Evolutionary conservation across 1,284 basidiomycete species (phyloP).

Genomic region (Mycocalia duriaeana): DNA sequence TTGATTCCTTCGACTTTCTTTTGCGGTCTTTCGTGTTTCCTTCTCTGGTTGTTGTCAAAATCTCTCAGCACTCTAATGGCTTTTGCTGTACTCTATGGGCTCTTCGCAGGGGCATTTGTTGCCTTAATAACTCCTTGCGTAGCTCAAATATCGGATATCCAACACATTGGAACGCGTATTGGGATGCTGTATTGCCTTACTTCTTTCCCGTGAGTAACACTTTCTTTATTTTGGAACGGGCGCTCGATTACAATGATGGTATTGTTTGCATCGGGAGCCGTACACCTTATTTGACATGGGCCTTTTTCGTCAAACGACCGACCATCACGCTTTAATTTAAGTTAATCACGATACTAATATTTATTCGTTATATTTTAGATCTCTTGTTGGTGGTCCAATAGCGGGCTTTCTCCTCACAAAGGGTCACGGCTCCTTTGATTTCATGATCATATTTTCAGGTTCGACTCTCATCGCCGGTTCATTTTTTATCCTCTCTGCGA

Average conservation of each 20-base stretch:
- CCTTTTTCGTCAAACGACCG: too few species aligned
- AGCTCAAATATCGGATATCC: constrained; percentile 54
- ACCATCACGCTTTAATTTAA: too few species aligned
- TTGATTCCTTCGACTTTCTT: constrained; percentile 56
- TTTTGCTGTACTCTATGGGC: constrained; percentile 55
- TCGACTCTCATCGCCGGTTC: constrained; percentile 52
- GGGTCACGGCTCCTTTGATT: constrained; percentile 41
- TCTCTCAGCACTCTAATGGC: constrained; percentile 37
- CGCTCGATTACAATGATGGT: too few species aligned
- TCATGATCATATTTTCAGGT: constrained; percentile 56
- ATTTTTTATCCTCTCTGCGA: constrained; percentile 44
- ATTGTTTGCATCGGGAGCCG: neutral
- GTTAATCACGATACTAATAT: too few species aligned
- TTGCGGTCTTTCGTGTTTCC: constrained; percentile 51
- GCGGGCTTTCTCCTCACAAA: constrained; percentile 49
- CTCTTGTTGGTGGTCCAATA: constrained; percentile 54
- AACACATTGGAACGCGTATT: constrained; percentile 53
- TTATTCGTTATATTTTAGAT: constrained; percentile 30
- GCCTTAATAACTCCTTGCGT: constrained; percentile 60
- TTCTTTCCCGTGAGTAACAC: constrained; percentile 55
- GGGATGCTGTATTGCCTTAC: constrained; percentile 58
- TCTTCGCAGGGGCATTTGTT: constrained; percentile 54
- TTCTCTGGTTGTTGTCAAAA: constrained; percentile 50
- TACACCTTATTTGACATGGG: too few species aligned
- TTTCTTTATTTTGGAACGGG: neutral